Evolutionary conservation across 768 basidiomycete species (phyloP), one percentile per base, ranked within the genome.

Genomic region (Wakefieldia striispora): DNA sequence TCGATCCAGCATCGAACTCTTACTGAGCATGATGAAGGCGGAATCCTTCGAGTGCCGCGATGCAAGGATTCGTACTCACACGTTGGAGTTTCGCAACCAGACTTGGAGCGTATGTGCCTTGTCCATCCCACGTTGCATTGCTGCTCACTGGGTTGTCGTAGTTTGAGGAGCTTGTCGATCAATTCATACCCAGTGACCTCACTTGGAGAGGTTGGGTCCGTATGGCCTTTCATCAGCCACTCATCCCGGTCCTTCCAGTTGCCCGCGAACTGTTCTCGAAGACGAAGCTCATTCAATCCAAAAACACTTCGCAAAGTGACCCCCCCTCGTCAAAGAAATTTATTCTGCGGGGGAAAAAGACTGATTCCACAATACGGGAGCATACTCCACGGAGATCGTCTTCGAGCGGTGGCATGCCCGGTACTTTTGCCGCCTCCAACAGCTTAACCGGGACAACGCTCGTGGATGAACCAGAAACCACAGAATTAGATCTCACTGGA

Each of bases 11-110:
- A 72, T 89, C 40, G 80, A 87, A 55, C 67, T 92, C 17, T 68
- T 91, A 41, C 63, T 93, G 45, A 92, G 88, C 60, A 84, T 90
- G 55, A 80, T 83, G 66, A 88, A 88, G 62, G 84, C 86, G 53
- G 87, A 87, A 46, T 92, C 92, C 14, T 89, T 97, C 62, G 84
- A 89, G 46, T 91, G 84, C 53, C 82, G 80, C 17, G 86, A 89
- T 55, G 88, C 86, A 10, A 80, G 79, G 27, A 88, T 94, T 64
- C 80, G 81, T 52, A 92, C 91, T 5, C 83, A 90, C 29, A 81
- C 83, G 43, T 74, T 95, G 36, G 84, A 88, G 57, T 93, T 89
- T 65, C 82, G 82, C 50, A 90, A 91, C 56, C 84, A 87, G 60
- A 89, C 88, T 3, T 86, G 80, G 79, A 90, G 88, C 70, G 88